Base-by-base conservation (phyloP, 2,329 filamentous ascomycete genomes). In the Pyricularia grisea region DNA sequence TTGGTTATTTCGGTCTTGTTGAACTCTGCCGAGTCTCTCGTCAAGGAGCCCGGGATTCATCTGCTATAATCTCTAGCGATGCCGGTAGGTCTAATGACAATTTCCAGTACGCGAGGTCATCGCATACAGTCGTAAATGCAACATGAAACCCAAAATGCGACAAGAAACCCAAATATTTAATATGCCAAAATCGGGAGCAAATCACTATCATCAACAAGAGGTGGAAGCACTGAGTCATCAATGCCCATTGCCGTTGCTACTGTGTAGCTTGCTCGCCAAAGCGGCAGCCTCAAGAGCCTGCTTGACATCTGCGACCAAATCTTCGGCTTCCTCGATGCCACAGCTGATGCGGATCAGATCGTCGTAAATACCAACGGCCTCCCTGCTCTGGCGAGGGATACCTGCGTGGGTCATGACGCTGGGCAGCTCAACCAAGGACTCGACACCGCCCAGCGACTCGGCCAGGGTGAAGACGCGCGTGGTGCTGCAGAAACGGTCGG, bases 341-440 rank as follows among this genome's bases (percentile, higher is more conserved):
- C 93, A 97, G 84, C 93, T 97, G 71, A 99, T 84, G 73, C 95
- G 87, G 33, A 99, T 92, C 9, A 99, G 86, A 78, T 99, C 95
- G 77, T 99, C 95, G 76, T 90, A 98, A 36, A 99, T 93, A 71
- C 95, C 95, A 0, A 95, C 93, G 3, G 90, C 91, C 84, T 99
- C 95, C 70, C 95, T 86, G 83, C 97, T 89, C 71, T 93, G 93
- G 78, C 87, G 88, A 67, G 95, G 95, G 73, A 99, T 99, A 70
- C 94, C 95, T 28, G 93, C 92, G 79, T 99, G 95, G 23, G 95
- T 99, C 95, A 99, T 99, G 80, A 89, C 92, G 75, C 92, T 92
- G 27, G 95, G 95, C 2, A 99, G 88, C 81, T 94, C 95, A 74
- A 94, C 90, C 71, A 99, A 84, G 76, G 88, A 92, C 86, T 99